A percentile compares a stretch with the other conserved stretches of the same genome.
Conservation (phyloP, 108 stramenopile genomes). For the Ochromonas danica region DNA sequence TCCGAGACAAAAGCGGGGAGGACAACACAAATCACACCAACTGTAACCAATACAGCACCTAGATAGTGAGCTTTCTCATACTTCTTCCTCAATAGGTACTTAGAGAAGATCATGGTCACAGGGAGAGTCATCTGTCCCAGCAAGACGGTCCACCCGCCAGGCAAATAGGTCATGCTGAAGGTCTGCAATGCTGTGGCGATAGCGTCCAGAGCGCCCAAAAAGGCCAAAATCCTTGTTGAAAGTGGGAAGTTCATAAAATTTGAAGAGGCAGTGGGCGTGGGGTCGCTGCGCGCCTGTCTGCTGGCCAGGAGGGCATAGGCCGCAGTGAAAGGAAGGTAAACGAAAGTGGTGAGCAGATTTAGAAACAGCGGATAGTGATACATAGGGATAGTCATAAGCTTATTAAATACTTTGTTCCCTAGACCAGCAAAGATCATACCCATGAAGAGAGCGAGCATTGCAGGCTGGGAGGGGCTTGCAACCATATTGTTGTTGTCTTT, state of each 20-base stretch:
- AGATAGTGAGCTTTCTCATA: too few relatives aligned
- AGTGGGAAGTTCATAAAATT: too few relatives aligned
- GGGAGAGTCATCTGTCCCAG: conserved; percentile 82
- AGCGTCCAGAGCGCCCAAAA: conserved; percentile 85
- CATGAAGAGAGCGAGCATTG: conserved; percentile 48
- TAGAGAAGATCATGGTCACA: too few relatives aligned
- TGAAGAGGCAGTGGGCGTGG: too few relatives aligned
- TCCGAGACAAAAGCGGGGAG: too few relatives aligned
- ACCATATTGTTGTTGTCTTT: too few relatives aligned
- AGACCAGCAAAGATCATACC: conserved; percentile 55
- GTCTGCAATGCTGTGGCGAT: conserved; percentile 78
- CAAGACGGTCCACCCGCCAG: conserved; percentile 72
- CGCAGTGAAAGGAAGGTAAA: conserved; percentile 80
- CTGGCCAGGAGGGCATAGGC: too few relatives aligned
- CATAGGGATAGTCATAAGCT: conserved; percentile 88
- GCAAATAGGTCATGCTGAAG: conserved; percentile 76
- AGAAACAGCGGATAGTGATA: conserved; percentile 90
- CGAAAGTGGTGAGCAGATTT: conserved; percentile 71
- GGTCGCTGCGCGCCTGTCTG: too few relatives aligned
- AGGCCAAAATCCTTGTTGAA: conserved; percentile 82
- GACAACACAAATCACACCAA: too few relatives aligned
- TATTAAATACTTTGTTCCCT: conserved; percentile 76
- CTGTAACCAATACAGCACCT: too few relatives aligned
- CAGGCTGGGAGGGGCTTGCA: too few relatives aligned
- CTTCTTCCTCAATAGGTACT: too few relatives aligned